Evolutionary conservation across 1,284 basidiomycete species (phyloP), one percentile per base, ranked within the genome.

Genomic region (Rhodotorula sp.): DNA sequence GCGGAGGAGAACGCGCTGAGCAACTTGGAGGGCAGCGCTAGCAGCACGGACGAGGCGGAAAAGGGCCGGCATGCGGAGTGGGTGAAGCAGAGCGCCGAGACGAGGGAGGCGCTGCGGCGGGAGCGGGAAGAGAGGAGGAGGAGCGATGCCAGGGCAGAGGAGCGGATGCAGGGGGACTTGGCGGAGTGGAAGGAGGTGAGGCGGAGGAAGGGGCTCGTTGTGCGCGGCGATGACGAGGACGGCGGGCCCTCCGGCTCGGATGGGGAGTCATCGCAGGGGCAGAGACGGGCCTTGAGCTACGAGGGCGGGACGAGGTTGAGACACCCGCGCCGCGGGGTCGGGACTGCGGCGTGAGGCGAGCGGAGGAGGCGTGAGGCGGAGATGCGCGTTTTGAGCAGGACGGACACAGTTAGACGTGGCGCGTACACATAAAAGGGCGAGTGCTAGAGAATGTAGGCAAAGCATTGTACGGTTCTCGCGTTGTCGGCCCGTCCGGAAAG

Each of bases 301-400:
- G 36, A 5, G 27, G 10, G 7, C 9, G 37, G 37, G 21, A 39
- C 21, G 34, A 19, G 50, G 17, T 48, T 10, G 3, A 34, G 34
- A 4, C 10, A 70, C 32, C 68, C 68, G 22, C 68, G 68, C 5
- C 68, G 68, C 22, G 68, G 68, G 3, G 68, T 66, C 13, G 68
- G 68, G 3, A 70, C 68, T 44, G 32, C 6, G 48, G 5, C 48
- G 48, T 1, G 25, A 2, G 6, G 25, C 8, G 25, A 8, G 48
- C 3, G 5, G 25, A 27, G 48, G 22, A n/a, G n/a, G n/a, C n/a
- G n/a, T n/a, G n/a, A n/a, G n/a, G n/a, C n/a, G n/a, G n/a, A n/a
- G n/a, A n/a, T n/a, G n/a, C n/a, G n/a, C n/a, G n/a, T n/a, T n/a
- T n/a, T n/a, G n/a, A n/a, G n/a, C n/a, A n/a, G n/a, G n/a, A n/a